Base-by-base conservation (phyloP, 768 basidiomycete species). In the Lactarius hatsudake region DNA sequence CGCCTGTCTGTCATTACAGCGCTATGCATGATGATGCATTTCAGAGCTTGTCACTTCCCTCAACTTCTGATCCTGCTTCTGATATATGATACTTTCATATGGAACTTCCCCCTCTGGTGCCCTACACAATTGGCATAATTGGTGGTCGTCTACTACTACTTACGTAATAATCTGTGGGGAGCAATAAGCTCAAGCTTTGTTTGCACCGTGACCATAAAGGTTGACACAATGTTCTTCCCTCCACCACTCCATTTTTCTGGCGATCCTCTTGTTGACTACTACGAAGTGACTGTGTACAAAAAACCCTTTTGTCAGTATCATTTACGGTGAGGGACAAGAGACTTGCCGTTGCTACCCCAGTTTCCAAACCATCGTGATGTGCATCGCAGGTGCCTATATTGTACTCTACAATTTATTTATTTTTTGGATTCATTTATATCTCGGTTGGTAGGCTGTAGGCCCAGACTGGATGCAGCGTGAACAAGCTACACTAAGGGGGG, bases 221-320 rank as follows among this genome's bases (percentile, higher is more conserved):
- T 28, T 28, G 26, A 28, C 1, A 1, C 26, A 28, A 28, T 28
- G 26, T 18, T n/a, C 38, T 43, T 7, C 17, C n/a, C 36, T 36
- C 12, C 2, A 36, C 9, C 23, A 26, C 30, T 30, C 30, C 43
- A 8, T 45, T 8, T 40, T 40, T 18, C 26, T 28, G 34, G 36
- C 20, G 3, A 9, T 38, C 20, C 20, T 15, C 28, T 26, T 2
- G 56, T 58, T 5, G 9, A 32, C 48, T 42, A 18, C 17, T 66
- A 51, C 55, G 51, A 66, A 42, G 3, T 28, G 13, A 61, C 61
- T 5, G 56, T 62, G 36, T 66, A 66, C 34, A 9, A 57, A 57
- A 8, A 62, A 62, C 55, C 61, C 62, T 12, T 62, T 66, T 32
- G 34, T 61, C 5, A 56, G 65, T 28, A 59, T 66, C 28, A 48